Percentiles rank a stretch among this genome's conserved stretches.
These are phyloP conservation scores for Herpetospermum pedunculosum DNA, from an alignment of 306 rosid species.

Conservation along the genomic window DNA sequence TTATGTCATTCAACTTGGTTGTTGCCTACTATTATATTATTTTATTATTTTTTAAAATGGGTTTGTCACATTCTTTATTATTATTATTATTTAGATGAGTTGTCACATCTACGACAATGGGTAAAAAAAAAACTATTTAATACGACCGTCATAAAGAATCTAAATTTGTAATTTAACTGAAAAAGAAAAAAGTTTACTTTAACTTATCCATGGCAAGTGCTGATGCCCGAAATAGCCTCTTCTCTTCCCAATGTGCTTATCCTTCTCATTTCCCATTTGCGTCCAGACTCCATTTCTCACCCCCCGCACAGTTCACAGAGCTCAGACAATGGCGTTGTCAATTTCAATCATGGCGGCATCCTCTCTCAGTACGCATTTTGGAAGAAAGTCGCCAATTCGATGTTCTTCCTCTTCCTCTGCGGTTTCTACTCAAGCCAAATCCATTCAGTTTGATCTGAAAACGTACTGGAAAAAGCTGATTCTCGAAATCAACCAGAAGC, in stretches of 20 bases:
- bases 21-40: no score
- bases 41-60: no score
- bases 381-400: constrained; percentile 26
- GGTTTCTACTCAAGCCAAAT: constrained; percentile 20
- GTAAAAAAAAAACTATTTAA: no score
- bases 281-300: not conserved
- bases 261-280: not conserved
- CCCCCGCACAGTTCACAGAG: not conserved
- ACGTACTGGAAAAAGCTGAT: constrained; percentile 61
- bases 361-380: constrained; percentile 14
- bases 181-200: no score
- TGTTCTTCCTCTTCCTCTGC: constrained; percentile 35
- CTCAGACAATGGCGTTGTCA: constrained; percentile 34
- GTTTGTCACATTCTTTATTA: no score
- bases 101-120: no score
- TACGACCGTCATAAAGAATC: no score
- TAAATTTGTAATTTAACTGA: no score
- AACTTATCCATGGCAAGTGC: not conserved
- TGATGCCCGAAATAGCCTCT: not conserved
- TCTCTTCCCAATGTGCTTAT: not conserved
- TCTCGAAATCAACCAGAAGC: constrained; percentile 61
- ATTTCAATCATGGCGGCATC: constrained; percentile 27
- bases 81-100: no score
- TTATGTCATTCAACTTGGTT: no score
- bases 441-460: constrained; percentile 59